Evolutionary conservation across 2,329 filamentous ascomycete species (phyloP).

Genomic region (Fusarium torulosum): DNA sequence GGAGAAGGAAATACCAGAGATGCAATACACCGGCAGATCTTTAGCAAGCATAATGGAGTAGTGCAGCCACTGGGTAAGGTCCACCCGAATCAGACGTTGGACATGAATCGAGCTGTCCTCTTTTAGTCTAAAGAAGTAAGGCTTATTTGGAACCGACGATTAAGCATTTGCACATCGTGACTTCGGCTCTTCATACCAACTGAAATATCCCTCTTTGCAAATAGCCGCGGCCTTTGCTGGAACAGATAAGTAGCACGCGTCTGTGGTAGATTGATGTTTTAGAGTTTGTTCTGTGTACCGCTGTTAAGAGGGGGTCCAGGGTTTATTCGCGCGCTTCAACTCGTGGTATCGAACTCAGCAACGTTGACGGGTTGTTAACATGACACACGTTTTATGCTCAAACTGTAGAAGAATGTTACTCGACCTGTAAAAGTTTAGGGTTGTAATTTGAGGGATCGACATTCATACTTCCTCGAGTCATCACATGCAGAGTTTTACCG

Average conservation of each 20-base stretch:
- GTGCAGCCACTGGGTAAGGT: neutral
- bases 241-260: too few species aligned
- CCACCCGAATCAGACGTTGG: neutral
- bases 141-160: neutral
- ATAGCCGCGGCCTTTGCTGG: too few species aligned
- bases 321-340: too few species aligned
- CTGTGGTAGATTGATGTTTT: too few species aligned
- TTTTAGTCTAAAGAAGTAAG: neutral
- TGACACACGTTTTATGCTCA: neutral
- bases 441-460: neutral
- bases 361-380: too few species aligned
- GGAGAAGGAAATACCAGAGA: neutral
- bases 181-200: neutral
- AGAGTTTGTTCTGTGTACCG: too few species aligned
- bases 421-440: neutral
- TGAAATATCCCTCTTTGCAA: too few species aligned
- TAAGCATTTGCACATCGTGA: neutral
- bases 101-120: neutral
- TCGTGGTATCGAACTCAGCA: too few species aligned
- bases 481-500: neutral
- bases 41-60: neutral
- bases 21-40: neutral
- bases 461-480: neutral
- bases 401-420: neutral
- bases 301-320: too few species aligned